A percentile compares a stretch with the other conserved stretches of the same genome.
Conservation (phyloP, 306 rosid species). For the Crataegus laevigata region DNA sequence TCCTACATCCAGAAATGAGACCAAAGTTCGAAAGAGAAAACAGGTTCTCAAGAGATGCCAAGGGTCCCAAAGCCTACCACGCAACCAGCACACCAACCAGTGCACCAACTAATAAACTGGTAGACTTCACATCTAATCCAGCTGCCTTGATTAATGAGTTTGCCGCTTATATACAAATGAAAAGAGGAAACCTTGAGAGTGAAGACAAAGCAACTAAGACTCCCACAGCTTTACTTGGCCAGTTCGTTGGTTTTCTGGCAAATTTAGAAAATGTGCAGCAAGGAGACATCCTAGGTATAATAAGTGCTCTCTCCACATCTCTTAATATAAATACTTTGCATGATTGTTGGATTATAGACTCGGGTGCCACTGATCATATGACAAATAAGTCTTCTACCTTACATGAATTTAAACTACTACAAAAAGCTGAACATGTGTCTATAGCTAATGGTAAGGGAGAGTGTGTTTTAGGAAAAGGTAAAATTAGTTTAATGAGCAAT, state of each 20-base stretch:
- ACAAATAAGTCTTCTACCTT: neutral
- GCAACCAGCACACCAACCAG: no score
- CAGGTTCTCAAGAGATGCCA: no score
- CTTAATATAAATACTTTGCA: neutral
- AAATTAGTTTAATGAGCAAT: neutral
- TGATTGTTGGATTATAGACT: neutral
- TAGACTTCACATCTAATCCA: neutral
- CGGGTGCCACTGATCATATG: neutral
- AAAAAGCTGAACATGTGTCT: neutral
- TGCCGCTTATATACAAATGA: neutral
- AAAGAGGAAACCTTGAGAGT: neutral
- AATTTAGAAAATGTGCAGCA: neutral
- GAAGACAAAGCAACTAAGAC: neutral
- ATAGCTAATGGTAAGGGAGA: neutral
- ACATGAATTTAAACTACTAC: neutral
- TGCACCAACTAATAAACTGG: no score
- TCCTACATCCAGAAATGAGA: no score
- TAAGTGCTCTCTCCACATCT: neutral
- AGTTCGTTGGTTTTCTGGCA: neutral
- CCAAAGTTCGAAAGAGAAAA: no score
- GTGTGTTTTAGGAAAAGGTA: neutral
- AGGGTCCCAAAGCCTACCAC: no score
- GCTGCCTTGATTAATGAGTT: neutral
- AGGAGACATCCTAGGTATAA: neutral
- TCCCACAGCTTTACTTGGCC: neutral